phyloP scores from a whole-genome alignment of 495 filamentous ascomycete species.

The Coniosporium apollinis region DNA sequence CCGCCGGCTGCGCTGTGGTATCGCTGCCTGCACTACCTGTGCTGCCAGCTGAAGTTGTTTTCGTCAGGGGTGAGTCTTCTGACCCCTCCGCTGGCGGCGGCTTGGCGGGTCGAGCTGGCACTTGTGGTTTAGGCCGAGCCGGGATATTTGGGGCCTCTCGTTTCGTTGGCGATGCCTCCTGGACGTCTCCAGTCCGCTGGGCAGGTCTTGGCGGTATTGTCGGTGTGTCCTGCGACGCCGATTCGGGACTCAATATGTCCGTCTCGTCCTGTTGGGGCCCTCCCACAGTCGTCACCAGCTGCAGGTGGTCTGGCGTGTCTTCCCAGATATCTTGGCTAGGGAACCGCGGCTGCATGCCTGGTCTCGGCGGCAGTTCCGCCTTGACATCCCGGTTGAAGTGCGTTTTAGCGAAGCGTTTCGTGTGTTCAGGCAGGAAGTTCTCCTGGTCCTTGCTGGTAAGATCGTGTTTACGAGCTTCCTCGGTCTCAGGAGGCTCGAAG shows the following conservation, averaged over 20 bases:
- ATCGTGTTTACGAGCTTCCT: constrained; percentile 31
- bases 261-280: constrained; percentile 39
- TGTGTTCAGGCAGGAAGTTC: constrained; percentile 20
- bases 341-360: constrained; percentile 55
- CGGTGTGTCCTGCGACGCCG: constrained; percentile 6
- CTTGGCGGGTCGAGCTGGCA: constrained; percentile 56
- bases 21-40: not conserved
- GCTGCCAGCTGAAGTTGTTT: constrained; percentile 11
- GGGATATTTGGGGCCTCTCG: constrained; percentile 29
- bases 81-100: constrained; percentile 24
- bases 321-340: constrained; percentile 96
- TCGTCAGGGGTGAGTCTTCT: constrained; percentile 22
- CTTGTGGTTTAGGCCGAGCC: constrained; percentile 62
- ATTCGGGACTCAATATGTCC: constrained; percentile 4
- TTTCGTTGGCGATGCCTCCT: constrained; percentile 22
- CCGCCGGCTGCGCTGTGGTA: constrained; percentile 7
- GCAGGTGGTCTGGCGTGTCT: constrained; percentile 70
- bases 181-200: constrained; percentile 13
- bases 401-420: constrained; percentile 23
- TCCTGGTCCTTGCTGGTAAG: constrained; percentile 27
- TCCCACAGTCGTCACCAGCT: constrained; percentile 64
- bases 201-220: constrained; percentile 7
- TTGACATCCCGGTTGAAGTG: constrained; percentile 25
- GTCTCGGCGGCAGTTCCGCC: constrained; percentile 27
- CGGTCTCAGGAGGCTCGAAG: constrained; percentile 41